Percentiles rank a stretch among this genome's conserved stretches.
Evolutionary conservation across 768 basidiomycete genomes (phyloP).

Genomic region (Amanita pallidorosea): DNA sequence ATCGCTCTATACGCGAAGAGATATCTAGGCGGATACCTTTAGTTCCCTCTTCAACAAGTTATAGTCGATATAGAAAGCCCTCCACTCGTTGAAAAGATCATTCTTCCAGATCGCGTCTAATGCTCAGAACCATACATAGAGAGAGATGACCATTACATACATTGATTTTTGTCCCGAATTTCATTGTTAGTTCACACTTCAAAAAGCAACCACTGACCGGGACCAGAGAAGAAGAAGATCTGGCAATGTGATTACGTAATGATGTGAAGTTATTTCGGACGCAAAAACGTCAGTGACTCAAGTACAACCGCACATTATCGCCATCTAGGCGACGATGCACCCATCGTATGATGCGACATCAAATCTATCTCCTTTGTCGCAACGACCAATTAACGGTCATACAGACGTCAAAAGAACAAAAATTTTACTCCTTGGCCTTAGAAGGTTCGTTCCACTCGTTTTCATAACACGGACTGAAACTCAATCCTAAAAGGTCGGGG

Average conservation of each 20-base stretch:
- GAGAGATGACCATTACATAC: slow-evolving; percentile 1
- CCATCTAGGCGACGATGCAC: slow-evolving; percentile 12
- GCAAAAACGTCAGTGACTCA: not conserved
- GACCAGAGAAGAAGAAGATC: too few species aligned
- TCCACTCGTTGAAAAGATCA: slow-evolving; percentile 85
- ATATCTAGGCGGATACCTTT: slow-evolving; percentile 39
- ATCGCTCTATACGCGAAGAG: slow-evolving; percentile 4
- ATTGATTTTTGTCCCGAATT: slow-evolving; percentile 71
- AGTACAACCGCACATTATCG: not conserved
- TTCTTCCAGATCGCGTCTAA: slow-evolving; percentile 30
- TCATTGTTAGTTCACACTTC: slow-evolving; percentile 55
- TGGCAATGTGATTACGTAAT: slow-evolving; percentile 1
- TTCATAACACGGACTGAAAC: not conserved
- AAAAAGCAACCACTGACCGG: too few species aligned
- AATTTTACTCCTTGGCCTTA: slow-evolving; percentile 61
- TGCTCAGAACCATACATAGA: not conserved
- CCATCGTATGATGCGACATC: slow-evolving; percentile 23
- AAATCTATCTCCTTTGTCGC: slow-evolving; percentile 14
- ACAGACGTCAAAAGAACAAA: slow-evolving; percentile 40
- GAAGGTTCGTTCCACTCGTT: slow-evolving; percentile 34
- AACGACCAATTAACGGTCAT: slow-evolving; percentile 19
- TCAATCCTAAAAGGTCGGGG: slow-evolving; percentile 50
- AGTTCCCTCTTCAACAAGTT: slow-evolving; percentile 82
- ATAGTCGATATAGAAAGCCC: slow-evolving; percentile 85
- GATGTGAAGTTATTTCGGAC: not conserved